Evolutionary conservation across 1,284 basidiomycete genomes (phyloP), one percentile per base, ranked within the genome.

Genomic region (Rhodotorula sp.): DNA sequence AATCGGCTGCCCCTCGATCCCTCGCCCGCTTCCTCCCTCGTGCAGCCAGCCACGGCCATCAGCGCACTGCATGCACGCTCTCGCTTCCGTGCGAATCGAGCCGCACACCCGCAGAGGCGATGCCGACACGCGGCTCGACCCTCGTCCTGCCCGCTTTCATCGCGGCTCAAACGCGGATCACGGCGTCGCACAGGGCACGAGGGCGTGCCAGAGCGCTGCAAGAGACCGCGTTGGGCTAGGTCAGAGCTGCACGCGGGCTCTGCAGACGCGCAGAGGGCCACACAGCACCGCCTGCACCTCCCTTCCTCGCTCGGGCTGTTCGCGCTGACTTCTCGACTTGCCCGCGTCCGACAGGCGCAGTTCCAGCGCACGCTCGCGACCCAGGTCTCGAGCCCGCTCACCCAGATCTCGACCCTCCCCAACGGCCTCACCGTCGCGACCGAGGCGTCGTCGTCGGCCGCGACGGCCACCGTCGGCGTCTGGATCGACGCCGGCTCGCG

Each of bases 401-500:
- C 93, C 61, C 88, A 94, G 83, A 88, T 92, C 74, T 90, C 92
- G 46, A 93, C 91, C 10, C 88, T 97, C 67, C 86, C 91, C 23
- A 97, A 96, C 84, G 94, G 94, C 71, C 85, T 96, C 70, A 94
- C 92, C n/a, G 88, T 83, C 67, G 82, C 82, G 21, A 82, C 82
- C 62, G 95, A 98, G 85, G 86, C 92, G 42, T 92, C 95, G 77
- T 88, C 93, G 34, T 89, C 93, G 81, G 91, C 93, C n/a, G 92
- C 96, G 84, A 98, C 96, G 19, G 96, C 96, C 23, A 99, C 96
- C 46, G 94, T 99, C 59, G 97, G 97, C 78, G 91, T 98, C 70
- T 99, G 95, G 95, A 97, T 99, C 80, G 96, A 98, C 81, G 95
- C 96, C 72, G 97, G 97, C 77, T 96, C 93, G 74, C 88, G 97